Percentiles rank a stretch among this genome's conserved stretches.
phyloP scores from a whole-genome alignment of 345 rosid genomes.

The Citrus trifoliata region DNA sequence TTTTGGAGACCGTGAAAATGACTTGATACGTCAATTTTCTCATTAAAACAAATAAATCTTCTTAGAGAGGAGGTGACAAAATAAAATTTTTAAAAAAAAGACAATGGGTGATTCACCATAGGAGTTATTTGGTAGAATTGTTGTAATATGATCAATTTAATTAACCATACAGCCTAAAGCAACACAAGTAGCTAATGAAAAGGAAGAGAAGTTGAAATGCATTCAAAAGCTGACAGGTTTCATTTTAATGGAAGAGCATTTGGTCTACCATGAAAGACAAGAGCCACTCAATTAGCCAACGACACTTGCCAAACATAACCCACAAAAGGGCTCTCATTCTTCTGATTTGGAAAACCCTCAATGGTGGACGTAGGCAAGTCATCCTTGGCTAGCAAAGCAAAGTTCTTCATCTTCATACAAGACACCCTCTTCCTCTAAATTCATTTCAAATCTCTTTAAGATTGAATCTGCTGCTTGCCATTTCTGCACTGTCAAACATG shows the following conservation, averaged over 20 bases:
- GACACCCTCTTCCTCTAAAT: constrained; percentile 28
- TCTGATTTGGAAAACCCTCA: neutral
- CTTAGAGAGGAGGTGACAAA: no score
- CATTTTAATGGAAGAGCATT: constrained; percentile 19
- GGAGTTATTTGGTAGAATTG: no score
- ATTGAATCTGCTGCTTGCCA: neutral
- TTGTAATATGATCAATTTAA: no score
- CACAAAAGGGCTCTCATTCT: neutral
- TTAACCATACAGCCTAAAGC: no score
- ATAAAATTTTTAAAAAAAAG: no score
- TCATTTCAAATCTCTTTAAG: neutral
- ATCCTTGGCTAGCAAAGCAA: constrained; percentile 53
- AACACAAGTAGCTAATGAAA: no score
- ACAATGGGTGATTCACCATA: no score
- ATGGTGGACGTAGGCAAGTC: constrained; percentile 43
- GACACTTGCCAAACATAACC: constrained; percentile 26
- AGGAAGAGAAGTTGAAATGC: neutral
- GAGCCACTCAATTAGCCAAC: constrained; percentile 38
- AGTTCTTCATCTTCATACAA: constrained; percentile 44
- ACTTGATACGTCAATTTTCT: no score
- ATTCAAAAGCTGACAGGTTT: neutral
- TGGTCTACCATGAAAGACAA: constrained; percentile 33
- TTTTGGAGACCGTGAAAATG: no score
- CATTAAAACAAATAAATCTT: no score
- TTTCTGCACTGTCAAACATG: neutral